Base-by-base conservation (phyloP, 2,329 filamentous ascomycete genomes). In the Trichoderma koningii region DNA sequence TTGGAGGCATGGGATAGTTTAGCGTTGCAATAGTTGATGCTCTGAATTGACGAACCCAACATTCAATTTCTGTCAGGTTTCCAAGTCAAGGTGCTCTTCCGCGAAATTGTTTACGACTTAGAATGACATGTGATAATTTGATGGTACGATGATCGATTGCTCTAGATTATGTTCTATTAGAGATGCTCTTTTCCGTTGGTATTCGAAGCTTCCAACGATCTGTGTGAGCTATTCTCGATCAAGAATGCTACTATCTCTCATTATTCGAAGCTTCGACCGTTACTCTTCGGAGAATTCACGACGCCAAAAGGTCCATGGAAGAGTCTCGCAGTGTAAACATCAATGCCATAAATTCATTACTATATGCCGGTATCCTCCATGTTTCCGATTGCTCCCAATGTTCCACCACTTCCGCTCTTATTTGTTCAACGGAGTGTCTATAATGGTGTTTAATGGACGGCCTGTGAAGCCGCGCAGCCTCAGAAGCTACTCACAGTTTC, bases 1-100 rank as follows among this genome's bases (percentile, higher is more conserved):
- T 68, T 67, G 68, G 61, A 60, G 52, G 63, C 67, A 68, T 41
- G 41, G 67, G 60, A 47, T 55, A 55, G 50, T 63, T 30, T 63
- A 55, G 41, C 60, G 26, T 34, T 15, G 55, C 55, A 34, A 57
- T 47, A 28, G 15, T 57, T 45, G 55, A 45, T 55, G 69, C 63
- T 63, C 68, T 70, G 55, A 44, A 51, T 21, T 38, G 12, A 14
- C 10, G 1, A 14, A 5, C 1, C 0, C 12, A 38, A 38, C 12
- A 38, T 38, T 0, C 34, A 38, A 5, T 3, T 10, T 38, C 12
- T 38, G 1, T 30, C 28, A 1, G 10, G 12, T 38, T 14, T 14
- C 10, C 34, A 14, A 38, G 3, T 14, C 5, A 3, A 3, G 14
- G 1, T 38, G 10, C 0, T 38, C 5, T 7, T 7, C 5, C 28